phyloP scores from a whole-genome alignment of 768 basidiomycete species.

The Lactifluus rugatus region DNA sequence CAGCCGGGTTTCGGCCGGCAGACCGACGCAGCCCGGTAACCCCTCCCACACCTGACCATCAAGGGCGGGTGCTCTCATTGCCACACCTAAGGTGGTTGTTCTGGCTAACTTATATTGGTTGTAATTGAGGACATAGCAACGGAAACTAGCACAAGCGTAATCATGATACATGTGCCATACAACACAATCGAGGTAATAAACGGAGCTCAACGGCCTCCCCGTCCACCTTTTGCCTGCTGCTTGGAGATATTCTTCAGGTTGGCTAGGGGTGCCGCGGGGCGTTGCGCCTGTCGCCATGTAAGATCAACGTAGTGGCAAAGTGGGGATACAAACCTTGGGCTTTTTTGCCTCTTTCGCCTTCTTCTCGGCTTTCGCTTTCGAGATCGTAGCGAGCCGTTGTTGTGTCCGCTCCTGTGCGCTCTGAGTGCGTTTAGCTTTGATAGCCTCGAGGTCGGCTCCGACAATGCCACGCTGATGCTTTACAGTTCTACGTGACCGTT shows the following conservation, averaged over 20 bases:
- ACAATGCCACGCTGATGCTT: conserved; percentile 98
- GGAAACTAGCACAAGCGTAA: background rate
- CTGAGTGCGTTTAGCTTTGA: conserved; percentile 89
- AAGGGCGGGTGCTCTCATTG: background rate
- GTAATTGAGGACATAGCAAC: background rate
- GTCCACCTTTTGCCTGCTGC: conserved; percentile 92
- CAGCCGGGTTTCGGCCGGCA: conserved; percentile 6
- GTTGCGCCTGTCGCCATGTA: conserved; percentile 36
- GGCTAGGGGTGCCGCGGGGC: conserved; percentile 40
- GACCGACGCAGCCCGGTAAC: background rate
- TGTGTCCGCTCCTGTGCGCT: conserved; percentile 75
- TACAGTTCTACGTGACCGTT: conserved; percentile 91
- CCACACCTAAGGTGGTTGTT: background rate
- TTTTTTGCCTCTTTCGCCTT: conserved; percentile 93
- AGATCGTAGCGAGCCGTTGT: conserved; percentile 74
- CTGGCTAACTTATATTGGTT: background rate
- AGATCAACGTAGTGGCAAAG: background rate
- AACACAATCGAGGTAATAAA: conserved; percentile 1
- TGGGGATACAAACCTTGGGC: conserved; percentile 48
- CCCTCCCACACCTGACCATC: too few relatives aligned
- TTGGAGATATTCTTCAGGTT: conserved; percentile 80
- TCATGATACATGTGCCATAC: conserved; percentile 12
- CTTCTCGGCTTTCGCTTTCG: conserved; percentile 94
- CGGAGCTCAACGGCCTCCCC: conserved; percentile 53
- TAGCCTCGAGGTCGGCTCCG: conserved; percentile 87